Base-by-base conservation (phyloP, 2,329 filamentous ascomycete species). In the Clarireedia homoeocarpa region DNA sequence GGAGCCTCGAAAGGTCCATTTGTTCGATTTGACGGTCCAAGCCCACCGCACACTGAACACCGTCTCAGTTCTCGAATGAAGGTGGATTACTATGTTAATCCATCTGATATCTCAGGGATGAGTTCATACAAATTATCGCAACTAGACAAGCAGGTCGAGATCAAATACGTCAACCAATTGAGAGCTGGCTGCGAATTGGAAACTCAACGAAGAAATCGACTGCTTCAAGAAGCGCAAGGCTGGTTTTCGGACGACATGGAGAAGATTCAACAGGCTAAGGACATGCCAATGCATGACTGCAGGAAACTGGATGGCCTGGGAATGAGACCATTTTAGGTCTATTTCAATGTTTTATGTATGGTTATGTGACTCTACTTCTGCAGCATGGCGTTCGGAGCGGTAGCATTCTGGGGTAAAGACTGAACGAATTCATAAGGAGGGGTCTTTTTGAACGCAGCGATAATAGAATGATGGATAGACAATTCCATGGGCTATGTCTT, bases 51-150 rank as follows among this genome's bases (percentile, higher is more conserved):
- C 69, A 96, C 89, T 17, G 74, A 85, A 65, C 80, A 85, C 63
- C 88, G 90, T 57, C 81, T 78, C 24, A 92, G 88, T 24, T 79
- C 81, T 0, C 81, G 82, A 54, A 77, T 90, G 60, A 83, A 86
- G 52, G 78, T 95, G 52, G 81, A 89, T 59, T 99, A 97, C 74
- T 99, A 81, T 67, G 80, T 97, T 59, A 85, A 95, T 69, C 91
- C 91, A 1, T 70, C 71, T 4, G 91, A 96, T 27, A 80, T 96
- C 30, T 78, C 81, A 27, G 82, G 85, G 38, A 91, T 84, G 70
- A 84, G 79, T 55, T 71, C 79, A 10, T 77, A 81, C 55, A 87
- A 94, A 69, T 81, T 95, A 67, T 74, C 76, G 48, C 80, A 86
- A 64, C 75, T 99, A 34, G 94, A 97, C 70, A 79, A 83, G 62